phyloP scores from a whole-genome alignment of 768 basidiomycete genomes.

The Termitomyces eurrhizus region DNA sequence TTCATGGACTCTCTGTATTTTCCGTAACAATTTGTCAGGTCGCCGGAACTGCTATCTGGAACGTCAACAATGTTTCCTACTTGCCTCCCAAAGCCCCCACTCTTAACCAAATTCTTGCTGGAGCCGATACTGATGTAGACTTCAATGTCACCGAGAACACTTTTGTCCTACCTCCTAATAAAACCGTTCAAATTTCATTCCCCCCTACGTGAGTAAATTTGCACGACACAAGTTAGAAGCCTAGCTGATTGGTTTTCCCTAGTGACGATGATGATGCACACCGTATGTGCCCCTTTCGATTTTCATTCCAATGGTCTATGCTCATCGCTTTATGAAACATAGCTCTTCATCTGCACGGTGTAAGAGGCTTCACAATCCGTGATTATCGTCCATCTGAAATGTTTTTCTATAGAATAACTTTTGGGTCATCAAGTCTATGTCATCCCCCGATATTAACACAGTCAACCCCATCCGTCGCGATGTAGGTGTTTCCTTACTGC shows the following conservation, averaged over 20 bases:
- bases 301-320: neutral
- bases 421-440: constrained; percentile 35
- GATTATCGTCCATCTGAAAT: neutral
- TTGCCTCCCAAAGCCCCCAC: constrained; percentile 26
- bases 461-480: constrained; percentile 42
- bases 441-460: constrained; percentile 25
- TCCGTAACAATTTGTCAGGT: constrained; percentile 4
- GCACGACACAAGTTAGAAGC: neutral
- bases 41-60: constrained; percentile 23
- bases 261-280: constrained; percentile 27
- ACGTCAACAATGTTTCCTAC: constrained; percentile 32
- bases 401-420: constrained; percentile 29
- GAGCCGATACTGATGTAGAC: constrained; percentile 31
- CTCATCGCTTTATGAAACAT: neutral
- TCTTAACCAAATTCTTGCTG: constrained; percentile 33
- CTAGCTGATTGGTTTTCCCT: neutral
- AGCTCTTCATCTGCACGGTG: constrained; percentile 31
- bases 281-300: constrained; percentile 14
- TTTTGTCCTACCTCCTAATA: constrained; percentile 34
- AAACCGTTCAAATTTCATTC: constrained; percentile 36
- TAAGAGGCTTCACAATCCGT: constrained; percentile 7
- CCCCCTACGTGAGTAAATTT: constrained; percentile 20
- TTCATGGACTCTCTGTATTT: neutral
- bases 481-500: constrained; percentile 6
- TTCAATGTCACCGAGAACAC: constrained; percentile 33